Base-by-base conservation (phyloP, 176 grass and related monocot species). In the Pharus latifolius region DNA sequence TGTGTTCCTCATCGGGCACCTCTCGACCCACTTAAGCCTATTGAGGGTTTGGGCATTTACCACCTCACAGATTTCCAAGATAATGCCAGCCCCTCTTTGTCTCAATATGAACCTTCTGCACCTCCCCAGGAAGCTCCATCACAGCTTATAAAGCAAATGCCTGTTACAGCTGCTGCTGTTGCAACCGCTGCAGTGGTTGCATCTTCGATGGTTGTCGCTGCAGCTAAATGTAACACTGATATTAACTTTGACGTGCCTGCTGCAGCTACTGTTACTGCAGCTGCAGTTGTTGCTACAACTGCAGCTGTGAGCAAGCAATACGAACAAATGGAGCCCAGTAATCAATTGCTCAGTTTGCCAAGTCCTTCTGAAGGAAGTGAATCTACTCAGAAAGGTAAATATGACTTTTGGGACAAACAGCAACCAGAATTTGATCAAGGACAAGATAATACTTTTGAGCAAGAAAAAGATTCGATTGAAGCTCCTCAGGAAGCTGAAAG, bases 131-230 rank as follows among this genome's bases (percentile, higher is more conserved):
- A 86, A 35, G 20, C 50, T 64, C 3, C 57, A 14, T 34, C 58
- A 42, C 72, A 69, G 47, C 41, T 76, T 69, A 52, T 71, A 71
- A 86, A 86, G 58, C 83, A 96, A 67, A 74, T 89, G 83, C 93
- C 93, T 56, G 89, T 96, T 53, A 87, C 92, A 4, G 93, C 93
- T 72, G 90, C 96, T 67, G 96, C 90, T 72, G 96, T 87, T 78
- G 96, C 96, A 73, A 99, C 96, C 70, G 87, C 96, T 79, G 96
- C 96, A 50, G 90, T 99, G 19, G 96, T 99, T 66, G 96, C 87
- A 2, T 95, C 96, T 50, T 95, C 96, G 2, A 94, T 99, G 90
- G 87, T 99, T 86, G 96, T 83, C 42, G 96, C 90, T 43, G 96
- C 96, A 4, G 82, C 87, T 76, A 95, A 88, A 77, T 91, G 81